Percentiles rank a stretch among this genome's conserved stretches.
Evolutionary conservation across 2,329 filamentous ascomycete genomes (phyloP).

Genomic region (Fusarium buxicola): DNA sequence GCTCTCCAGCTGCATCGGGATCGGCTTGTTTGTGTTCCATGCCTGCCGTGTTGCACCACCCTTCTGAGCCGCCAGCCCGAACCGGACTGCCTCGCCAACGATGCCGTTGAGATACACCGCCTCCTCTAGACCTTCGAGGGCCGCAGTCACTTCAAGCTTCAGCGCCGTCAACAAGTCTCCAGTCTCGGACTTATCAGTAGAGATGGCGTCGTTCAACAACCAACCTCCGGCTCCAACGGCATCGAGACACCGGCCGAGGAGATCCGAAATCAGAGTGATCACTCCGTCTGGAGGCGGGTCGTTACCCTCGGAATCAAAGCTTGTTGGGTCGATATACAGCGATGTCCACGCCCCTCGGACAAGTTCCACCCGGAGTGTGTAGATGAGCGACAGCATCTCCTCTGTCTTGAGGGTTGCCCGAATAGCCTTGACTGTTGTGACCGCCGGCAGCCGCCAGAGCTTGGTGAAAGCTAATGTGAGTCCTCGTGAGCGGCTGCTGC

Average conservation of each 20-base stretch:
- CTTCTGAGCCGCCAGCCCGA: conserved; percentile 58
- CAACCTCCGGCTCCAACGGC: conserved; percentile 80
- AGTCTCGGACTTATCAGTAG: conserved; percentile 64
- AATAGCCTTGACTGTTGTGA: conserved; percentile 71
- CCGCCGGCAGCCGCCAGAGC: conserved; percentile 72
- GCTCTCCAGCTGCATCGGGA: conserved; percentile 56
- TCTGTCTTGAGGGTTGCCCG: conserved; percentile 72
- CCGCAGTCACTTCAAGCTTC: conserved; percentile 75
- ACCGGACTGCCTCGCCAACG: conserved; percentile 74
- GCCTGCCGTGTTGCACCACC: conserved; percentile 43
- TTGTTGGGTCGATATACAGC: conserved; percentile 71
- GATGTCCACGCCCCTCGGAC: conserved; percentile 81
- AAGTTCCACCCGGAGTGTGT: conserved; percentile 78
- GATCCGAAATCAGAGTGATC: conserved; percentile 76
- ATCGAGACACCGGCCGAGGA: conserved; percentile 80
- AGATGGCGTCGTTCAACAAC: conserved; percentile 71
- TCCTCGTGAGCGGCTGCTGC: conserved; percentile 70
- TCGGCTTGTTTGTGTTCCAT: conserved; percentile 56
- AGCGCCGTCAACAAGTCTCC: conserved; percentile 74
- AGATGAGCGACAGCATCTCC: conserved; percentile 77
- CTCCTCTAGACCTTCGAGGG: conserved; percentile 78
- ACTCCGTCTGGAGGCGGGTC: conserved; percentile 71
- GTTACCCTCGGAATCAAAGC: conserved; percentile 56
- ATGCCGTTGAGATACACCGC: conserved; percentile 72
- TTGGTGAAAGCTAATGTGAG: conserved; percentile 77